Conservation (phyloP, 257 asterid species). For the Solanum dulcamara region DNA sequence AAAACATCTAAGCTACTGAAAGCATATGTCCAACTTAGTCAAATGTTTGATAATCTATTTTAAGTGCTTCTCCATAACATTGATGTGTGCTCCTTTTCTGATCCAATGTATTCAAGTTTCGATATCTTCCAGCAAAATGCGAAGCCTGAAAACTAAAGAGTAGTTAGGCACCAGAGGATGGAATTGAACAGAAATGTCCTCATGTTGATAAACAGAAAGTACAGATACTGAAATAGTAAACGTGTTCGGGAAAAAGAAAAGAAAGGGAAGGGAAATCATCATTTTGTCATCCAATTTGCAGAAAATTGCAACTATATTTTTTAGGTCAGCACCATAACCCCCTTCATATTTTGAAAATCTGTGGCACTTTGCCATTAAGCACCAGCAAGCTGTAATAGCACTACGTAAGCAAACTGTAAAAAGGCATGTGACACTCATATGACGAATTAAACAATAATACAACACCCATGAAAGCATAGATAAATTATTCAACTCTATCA, state of each 20-base stretch:
- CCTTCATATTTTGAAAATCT: neutral
- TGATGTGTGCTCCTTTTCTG: neutral
- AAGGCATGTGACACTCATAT: neutral
- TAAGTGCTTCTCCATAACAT: neutral
- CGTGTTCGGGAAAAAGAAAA: neutral
- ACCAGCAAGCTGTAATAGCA: neutral
- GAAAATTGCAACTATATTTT: neutral
- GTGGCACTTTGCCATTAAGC: neutral
- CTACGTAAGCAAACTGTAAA: neutral
- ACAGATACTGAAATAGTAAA: neutral
- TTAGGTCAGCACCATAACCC: neutral
- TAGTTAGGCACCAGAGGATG: neutral
- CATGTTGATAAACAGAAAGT: neutral
- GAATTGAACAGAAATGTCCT: neutral
- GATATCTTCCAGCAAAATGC: neutral
- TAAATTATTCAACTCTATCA: neutral
- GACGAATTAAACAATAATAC: neutral
- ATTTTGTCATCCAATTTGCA: neutral
- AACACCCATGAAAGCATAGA: neutral
- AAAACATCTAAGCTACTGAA: neutral
- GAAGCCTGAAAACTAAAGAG: neutral
- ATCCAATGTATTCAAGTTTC: neutral
- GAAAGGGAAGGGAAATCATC: neutral
- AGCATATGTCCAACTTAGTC: neutral
- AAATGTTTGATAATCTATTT: neutral